A percentile compares a stretch with the other conserved stretches of the same genome.
Evolutionary conservation across 768 basidiomycete genomes (phyloP).

Genomic region (Macrolepiota fuliginosa): DNA sequence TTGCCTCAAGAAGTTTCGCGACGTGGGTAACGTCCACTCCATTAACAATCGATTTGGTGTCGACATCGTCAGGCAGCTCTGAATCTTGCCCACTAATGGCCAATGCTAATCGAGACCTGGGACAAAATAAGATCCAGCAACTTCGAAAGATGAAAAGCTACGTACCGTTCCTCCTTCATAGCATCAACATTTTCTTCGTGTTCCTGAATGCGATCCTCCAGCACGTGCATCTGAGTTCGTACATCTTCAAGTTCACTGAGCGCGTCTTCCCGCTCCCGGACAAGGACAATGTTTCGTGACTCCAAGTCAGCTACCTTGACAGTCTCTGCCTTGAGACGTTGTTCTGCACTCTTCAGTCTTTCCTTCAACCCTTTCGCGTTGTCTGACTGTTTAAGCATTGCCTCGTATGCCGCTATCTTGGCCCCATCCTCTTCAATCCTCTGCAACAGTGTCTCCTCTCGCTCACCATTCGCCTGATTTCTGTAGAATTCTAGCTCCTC

Average conservation of each 20-base stretch:
- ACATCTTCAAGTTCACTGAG: constrained; percentile 40
- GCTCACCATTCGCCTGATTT: constrained; percentile 38
- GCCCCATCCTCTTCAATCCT: constrained; percentile 74
- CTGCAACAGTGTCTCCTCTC: constrained; percentile 61
- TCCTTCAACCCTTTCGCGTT: constrained; percentile 36
- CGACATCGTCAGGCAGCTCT: not conserved
- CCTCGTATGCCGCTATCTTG: constrained; percentile 58
- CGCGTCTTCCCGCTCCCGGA: constrained; percentile 52
- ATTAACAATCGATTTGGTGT: constrained; percentile 18
- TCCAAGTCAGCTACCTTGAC: constrained; percentile 39
- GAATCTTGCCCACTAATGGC: not conserved
- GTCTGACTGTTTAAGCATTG: constrained; percentile 39
- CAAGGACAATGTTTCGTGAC: constrained; percentile 41
- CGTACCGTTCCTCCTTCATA: constrained; percentile 17
- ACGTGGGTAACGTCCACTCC: constrained; percentile 38
- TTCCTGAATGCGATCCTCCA: constrained; percentile 22
- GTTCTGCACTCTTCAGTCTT: constrained; percentile 36
- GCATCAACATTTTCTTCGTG: constrained; percentile 21
- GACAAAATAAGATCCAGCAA: not conserved
- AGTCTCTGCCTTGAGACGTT: constrained; percentile 40
- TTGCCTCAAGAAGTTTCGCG: constrained; percentile 55
- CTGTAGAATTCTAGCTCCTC: constrained; percentile 53
- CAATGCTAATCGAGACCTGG: not conserved
- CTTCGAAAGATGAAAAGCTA: not conserved
- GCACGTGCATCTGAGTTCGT: constrained; percentile 29